phyloP scores from a whole-genome alignment of 176 grass and related monocot species.

The Paspalum vaginatum region DNA sequence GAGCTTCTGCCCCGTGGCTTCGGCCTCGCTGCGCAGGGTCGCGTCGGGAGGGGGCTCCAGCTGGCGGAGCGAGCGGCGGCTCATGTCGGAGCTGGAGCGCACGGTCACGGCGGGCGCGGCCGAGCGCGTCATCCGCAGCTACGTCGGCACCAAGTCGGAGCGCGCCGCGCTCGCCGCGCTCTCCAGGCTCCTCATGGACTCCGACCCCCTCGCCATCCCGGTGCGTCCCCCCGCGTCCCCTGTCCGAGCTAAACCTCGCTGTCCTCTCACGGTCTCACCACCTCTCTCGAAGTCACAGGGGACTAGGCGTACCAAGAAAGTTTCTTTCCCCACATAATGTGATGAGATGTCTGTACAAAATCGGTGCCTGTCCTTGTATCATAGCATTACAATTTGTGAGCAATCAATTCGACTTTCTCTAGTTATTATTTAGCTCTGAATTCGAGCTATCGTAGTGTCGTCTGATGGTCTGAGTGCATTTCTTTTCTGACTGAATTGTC shows the following conservation, averaged over 20 bases:
- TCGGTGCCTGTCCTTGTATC: background rate
- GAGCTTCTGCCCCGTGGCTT: constrained; percentile 2
- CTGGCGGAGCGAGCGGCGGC: constrained; percentile 62
- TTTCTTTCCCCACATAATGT: background rate
- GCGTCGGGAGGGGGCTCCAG: constrained; percentile 51
- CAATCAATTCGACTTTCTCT: background rate
- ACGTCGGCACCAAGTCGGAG: constrained; percentile 76
- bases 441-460: background rate
- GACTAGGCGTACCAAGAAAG: background rate
- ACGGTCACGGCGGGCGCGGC: constrained; percentile 61
- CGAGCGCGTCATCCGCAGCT: constrained; percentile 73
- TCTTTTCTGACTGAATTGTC: background rate
- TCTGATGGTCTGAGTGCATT: background rate
- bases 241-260: background rate
- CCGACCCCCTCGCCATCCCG: constrained; percentile 66
- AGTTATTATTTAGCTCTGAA: constrained; percentile 13
- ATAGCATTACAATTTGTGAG: background rate
- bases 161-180: constrained; percentile 75
- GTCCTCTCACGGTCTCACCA: too few species aligned
- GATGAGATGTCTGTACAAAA: background rate
- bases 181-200: constrained; percentile 71
- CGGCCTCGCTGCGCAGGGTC: constrained; percentile 34
- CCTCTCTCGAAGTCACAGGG: too few species aligned
- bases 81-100: constrained; percentile 73
- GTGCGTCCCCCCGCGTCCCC: constrained; percentile 29